A percentile compares a stretch with the other conserved stretches of the same genome.
These are phyloP conservation scores for Chlorella sp. DNA, from an alignment of 139 green algal species.

Conservation along the genomic window DNA sequence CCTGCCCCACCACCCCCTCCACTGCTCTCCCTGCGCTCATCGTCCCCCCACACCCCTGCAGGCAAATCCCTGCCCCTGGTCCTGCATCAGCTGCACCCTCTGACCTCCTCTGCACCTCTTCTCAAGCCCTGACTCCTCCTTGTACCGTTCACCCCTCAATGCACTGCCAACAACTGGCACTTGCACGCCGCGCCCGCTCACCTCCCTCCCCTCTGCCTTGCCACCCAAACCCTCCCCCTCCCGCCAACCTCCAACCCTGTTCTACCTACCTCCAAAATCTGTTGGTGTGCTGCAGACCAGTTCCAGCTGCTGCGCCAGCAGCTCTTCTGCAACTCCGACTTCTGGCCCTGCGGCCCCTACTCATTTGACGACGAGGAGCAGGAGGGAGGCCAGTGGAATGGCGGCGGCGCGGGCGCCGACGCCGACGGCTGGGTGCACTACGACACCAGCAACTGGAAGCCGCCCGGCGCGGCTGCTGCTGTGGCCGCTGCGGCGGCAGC, in stretches of 20 bases:
- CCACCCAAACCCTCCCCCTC: not conserved
- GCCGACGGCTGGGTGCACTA: slow-evolving; percentile 46
- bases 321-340: slow-evolving; percentile 43
- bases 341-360: slow-evolving; percentile 54
- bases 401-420: not conserved
- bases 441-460: slow-evolving; percentile 46
- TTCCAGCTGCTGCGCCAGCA: slow-evolving; percentile 45
- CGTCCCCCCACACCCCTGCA: too few species aligned
- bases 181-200: too few species aligned
- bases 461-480: not conserved
- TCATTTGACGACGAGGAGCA: slow-evolving; percentile 33
- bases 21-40: too few species aligned
- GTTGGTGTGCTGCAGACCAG: slow-evolving; percentile 17
- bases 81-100: too few species aligned
- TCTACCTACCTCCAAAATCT: not conserved
- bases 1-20: too few species aligned
- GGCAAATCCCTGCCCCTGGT: too few species aligned
- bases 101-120: too few species aligned
- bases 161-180: too few species aligned
- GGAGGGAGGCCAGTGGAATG: not conserved
- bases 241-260: not conserved
- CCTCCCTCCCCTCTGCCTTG: not conserved
- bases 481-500: not conserved
- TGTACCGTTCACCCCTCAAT: too few species aligned
- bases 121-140: too few species aligned